A percentile compares a stretch with the other conserved stretches of the same genome.
These are phyloP conservation scores for Suillus cothurnatus DNA, from an alignment of 768 basidiomycete genomes.

Conservation along the genomic window DNA sequence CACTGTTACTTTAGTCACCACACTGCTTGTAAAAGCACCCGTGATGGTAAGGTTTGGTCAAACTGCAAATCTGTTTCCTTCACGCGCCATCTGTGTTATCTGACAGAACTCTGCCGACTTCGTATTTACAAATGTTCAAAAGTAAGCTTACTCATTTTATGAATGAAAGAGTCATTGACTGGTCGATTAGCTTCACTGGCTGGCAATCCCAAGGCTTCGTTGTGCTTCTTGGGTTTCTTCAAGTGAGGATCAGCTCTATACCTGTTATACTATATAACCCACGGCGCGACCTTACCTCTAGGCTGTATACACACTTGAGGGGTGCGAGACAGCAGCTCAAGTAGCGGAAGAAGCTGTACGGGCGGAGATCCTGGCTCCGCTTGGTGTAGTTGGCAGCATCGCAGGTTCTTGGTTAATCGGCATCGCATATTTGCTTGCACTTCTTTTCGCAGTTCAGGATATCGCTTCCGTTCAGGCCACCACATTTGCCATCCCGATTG, in stretches of 20 bases:
- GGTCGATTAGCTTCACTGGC: conserved; percentile 49
- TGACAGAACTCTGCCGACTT: conserved; percentile 51
- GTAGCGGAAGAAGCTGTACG: conserved; percentile 61
- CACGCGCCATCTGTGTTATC: background rate
- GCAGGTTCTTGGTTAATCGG: conserved; percentile 60
- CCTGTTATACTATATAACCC: background rate
- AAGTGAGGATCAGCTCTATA: conserved; percentile 25
- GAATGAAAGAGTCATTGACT: background rate
- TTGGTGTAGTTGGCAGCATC: conserved; percentile 58
- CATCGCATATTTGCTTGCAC: conserved; percentile 57
- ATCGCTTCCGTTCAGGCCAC: conserved; percentile 52
- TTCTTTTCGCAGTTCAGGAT: conserved; percentile 58
- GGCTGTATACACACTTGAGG: conserved; percentile 63
- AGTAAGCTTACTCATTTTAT: conserved; percentile 33
- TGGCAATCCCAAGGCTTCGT: conserved; percentile 57
- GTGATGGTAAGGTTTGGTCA: conserved; percentile 40
- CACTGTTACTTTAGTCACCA: conserved; percentile 56
- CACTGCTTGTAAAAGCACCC: conserved; percentile 58
- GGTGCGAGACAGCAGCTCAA: conserved; percentile 66
- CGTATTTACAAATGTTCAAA: conserved; percentile 59
- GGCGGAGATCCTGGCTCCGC: conserved; percentile 57
- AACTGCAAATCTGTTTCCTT: background rate
- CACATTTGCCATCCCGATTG: conserved; percentile 57
- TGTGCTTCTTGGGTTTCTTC: conserved; percentile 58
- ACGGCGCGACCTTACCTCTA: conserved; percentile 13